Evolutionary conservation across 164 flowering plant genomes (phyloP).

Genomic region (Santalum album): DNA sequence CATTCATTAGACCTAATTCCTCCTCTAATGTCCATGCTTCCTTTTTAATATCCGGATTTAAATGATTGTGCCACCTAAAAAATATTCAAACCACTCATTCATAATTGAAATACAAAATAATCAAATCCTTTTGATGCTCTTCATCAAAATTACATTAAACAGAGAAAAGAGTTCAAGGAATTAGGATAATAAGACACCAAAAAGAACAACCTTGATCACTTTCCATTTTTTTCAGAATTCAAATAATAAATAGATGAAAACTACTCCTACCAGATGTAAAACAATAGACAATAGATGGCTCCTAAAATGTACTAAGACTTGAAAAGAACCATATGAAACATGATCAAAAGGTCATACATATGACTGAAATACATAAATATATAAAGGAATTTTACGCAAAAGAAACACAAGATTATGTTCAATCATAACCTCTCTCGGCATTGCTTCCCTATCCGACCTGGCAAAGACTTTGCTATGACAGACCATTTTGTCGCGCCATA

Average conservation of each 20-base stretch:
- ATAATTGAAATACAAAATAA: too few species aligned
- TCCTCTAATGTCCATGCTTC: conserved; percentile 95
- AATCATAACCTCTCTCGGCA: conserved; percentile 74
- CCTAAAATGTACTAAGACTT: neutral
- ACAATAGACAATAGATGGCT: neutral
- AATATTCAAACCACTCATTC: conserved; percentile 10
- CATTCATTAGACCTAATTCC: conserved; percentile 69
- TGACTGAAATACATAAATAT: neutral
- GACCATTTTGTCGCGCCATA: conserved; percentile 98
- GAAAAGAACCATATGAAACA: neutral
- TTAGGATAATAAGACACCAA: neutral
- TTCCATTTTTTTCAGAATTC: neutral
- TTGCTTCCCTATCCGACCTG: conserved; percentile 98
- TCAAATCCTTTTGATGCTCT: neutral
- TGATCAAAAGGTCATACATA: too few species aligned
- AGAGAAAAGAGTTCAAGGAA: neutral
- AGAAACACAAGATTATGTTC: neutral
- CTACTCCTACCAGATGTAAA: neutral
- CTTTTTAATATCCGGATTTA: conserved; percentile 80
- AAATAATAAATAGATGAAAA: neutral
- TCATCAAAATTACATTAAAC: neutral
- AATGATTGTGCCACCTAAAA: conserved; percentile 99
- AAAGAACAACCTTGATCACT: neutral
- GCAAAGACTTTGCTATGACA: conserved; percentile 78
- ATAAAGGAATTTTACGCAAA: neutral